phyloP scores from a whole-genome alignment of 164 flowering plant genomes.

The grape (Vitis vinifera) region ASM3070453v1 NC_081823.1:7776501-7777000 shows the following conservation, averaged over 20 bases:
- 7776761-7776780: too few relatives aligned
- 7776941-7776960: background rate
- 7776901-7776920: too few relatives aligned
- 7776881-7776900: constrained; percentile 6
- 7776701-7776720: background rate
- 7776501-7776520: constrained; percentile 48
- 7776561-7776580: constrained; percentile 35
- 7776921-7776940: background rate
- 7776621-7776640: constrained; percentile 39
- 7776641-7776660: constrained; percentile 59
- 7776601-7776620: constrained; percentile 25
- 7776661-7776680: constrained; percentile 17
- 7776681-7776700: background rate
- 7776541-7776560: constrained; percentile 16
- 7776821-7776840: too few relatives aligned
- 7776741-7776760: too few relatives aligned
- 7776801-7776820: too few relatives aligned
- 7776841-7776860: too few relatives aligned
- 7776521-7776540: constrained; percentile 42
- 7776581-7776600: constrained; percentile 9
- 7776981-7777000: constrained; percentile 71
- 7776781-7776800: too few relatives aligned
- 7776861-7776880: too few relatives aligned
- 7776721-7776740: too few relatives aligned
- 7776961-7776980: background rate